Conservation (phyloP, 306 rosid species). For the Heteromeles arbutifolia region DNA sequence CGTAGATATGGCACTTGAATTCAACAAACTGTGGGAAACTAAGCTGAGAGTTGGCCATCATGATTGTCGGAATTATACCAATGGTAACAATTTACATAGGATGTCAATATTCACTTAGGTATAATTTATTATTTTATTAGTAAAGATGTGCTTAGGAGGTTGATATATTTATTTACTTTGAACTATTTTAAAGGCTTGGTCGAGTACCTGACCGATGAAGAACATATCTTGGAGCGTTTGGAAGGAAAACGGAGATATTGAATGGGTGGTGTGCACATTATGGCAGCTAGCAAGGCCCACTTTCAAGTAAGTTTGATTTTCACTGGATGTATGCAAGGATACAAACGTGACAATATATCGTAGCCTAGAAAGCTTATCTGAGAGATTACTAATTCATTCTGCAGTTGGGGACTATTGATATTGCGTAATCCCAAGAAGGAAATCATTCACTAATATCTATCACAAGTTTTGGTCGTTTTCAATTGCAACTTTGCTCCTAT, state of each 20-base stretch:
- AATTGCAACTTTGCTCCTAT: no score
- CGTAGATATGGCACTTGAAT: slow-evolving; percentile 43
- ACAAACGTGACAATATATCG: neutral
- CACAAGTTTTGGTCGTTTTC: no score
- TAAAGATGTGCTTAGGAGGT: neutral
- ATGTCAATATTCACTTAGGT: neutral
- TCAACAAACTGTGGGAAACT: slow-evolving; percentile 62
- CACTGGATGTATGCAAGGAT: neutral
- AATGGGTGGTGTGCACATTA: neutral
- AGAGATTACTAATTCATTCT: slow-evolving; percentile 15
- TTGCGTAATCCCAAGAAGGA: slow-evolving; percentile 11
- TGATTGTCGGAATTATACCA: slow-evolving; percentile 81
- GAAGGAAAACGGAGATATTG: slow-evolving; percentile 15
- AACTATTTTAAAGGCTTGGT: slow-evolving; percentile 55
- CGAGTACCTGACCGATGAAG: slow-evolving; percentile 56
- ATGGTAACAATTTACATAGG: slow-evolving; percentile 37
- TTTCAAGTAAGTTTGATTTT: slow-evolving; percentile 50
- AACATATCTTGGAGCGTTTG: slow-evolving; percentile 55
- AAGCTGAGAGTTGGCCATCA: slow-evolving; percentile 55
- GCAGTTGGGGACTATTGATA: slow-evolving; percentile 54
- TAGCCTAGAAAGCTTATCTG: slow-evolving; percentile 5
- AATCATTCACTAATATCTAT: no score
- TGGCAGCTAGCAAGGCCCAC: neutral
- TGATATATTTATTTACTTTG: neutral
- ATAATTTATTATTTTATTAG: no score